Base-by-base conservation (phyloP, 352 stramenopile genomes). In the Globisporangium sylvaticum region DNA sequence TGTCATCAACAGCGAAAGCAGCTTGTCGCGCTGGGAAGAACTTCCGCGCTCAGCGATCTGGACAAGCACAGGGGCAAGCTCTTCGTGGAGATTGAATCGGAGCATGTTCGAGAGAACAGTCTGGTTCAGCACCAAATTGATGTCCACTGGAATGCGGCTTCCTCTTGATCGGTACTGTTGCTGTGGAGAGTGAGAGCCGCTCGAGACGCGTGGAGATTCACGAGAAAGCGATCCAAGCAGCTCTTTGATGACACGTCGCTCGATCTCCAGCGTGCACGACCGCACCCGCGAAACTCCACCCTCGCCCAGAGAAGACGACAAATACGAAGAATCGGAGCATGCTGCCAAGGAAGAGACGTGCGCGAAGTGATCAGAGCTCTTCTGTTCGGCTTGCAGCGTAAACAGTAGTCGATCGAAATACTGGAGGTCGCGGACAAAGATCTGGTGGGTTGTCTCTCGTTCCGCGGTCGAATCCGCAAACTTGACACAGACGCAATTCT, bases 351-450 rank as follows among this genome's bases (percentile, higher is more conserved):
- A 57, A 20, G 55, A 60, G 29, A 22, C 7, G 10, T 46, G 27
- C 20, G 9, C 18, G 39, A 46, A 60, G 4, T 44, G 20, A 3
- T 20, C 9, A 29, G 32, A 3, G 57, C 57, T 62, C 66, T 37
- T 61, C 58, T 39, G 54, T 39, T 72, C 66, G 54, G 60, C 48
- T 34, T 80, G 76, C 39, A 90, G 56, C 22, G 76, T 74, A 44
- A 81, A 75, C 22, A 90, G 61, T 25, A 87, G 82, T 8, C 81
- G 75, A 37, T 86, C 77, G n/a, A 88, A 18, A 44, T 83, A 83
- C 14, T 81, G 76, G 9, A 84, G 58, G 5, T 85, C 70, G 7
- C 70, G 54, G 0, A 73, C 58, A 9, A 83, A 62, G 14, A 80
- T 10, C 24, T 25, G 29, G 29, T 60, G 66, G 27, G 79, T 68